phyloP scores from a whole-genome alignment of 2,329 filamentous ascomycete species.

The Bipolaris gigantea region DNA sequence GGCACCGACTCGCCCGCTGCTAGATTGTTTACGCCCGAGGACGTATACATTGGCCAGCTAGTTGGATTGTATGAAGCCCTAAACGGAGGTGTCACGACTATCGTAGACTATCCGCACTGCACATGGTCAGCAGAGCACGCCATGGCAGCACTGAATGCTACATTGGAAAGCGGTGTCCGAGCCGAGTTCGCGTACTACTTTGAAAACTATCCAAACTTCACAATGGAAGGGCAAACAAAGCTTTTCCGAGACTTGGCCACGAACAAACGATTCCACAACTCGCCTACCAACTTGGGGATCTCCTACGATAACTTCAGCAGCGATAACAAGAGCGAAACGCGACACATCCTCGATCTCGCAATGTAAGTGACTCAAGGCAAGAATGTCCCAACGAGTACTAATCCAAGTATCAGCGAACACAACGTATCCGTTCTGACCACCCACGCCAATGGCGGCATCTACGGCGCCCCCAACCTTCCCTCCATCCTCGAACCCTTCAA shows the following conservation, averaged over 20 bases:
- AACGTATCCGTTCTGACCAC: slow-evolving; percentile 49
- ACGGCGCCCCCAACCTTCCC: slow-evolving; percentile 20
- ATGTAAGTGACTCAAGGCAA: neutral
- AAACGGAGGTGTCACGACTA: slow-evolving; percentile 57
- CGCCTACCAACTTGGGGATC: slow-evolving; percentile 4
- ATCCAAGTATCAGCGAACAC: slow-evolving; percentile 5
- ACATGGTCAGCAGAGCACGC: slow-evolving; percentile 49
- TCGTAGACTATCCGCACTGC: slow-evolving; percentile 42
- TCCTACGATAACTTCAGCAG: slow-evolving; percentile 10
- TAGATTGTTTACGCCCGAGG: slow-evolving; percentile 17
- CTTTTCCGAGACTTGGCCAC: slow-evolving; percentile 1
- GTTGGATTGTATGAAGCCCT: slow-evolving; percentile 53
- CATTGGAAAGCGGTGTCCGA: slow-evolving; percentile 49
- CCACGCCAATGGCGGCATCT: slow-evolving; percentile 25
- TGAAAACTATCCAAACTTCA: slow-evolving; percentile 7
- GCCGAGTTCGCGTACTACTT: slow-evolving; percentile 5
- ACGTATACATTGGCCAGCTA: slow-evolving; percentile 29
- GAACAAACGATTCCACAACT: slow-evolving; percentile 1
- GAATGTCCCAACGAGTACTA: neutral
- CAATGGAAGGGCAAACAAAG: slow-evolving; percentile 1
- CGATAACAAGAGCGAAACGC: slow-evolving; percentile 3
- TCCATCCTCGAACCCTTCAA: slow-evolving; percentile 28
- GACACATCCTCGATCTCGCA: slow-evolving; percentile 6
- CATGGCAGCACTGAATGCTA: slow-evolving; percentile 52
- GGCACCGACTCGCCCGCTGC: slow-evolving; percentile 10